Base-by-base conservation (phyloP, 768 basidiomycete species). In the Grammothele lineata region DNA sequence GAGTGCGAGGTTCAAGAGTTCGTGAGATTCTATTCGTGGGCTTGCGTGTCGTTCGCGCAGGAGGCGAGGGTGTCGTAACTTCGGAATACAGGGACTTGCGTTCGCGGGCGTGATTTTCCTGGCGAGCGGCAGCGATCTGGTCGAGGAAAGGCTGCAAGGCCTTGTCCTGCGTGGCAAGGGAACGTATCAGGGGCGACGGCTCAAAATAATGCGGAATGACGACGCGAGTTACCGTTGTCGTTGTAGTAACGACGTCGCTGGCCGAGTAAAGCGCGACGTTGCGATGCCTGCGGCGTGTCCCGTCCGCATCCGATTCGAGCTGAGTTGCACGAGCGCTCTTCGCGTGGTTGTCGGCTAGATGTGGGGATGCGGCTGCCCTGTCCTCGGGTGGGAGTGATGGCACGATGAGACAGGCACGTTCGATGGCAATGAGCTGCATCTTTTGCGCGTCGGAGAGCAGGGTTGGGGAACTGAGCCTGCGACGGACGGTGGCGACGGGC, bases 401-500 rank as follows among this genome's bases (percentile, higher is more conserved):
- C 27, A 30, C 14, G 27, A 14, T 7, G 27, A 30, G 27, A 30
- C 8, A 14, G 27, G 35, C 9, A 19, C 48, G 35, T 45, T 59
- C 54, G 3, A 57, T 40, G 17, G 40, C 34, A 33, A 23, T 52
- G 43, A 63, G 47, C 45, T 63, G 62, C 34, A 48, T 50, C 46
- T 60, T 61, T 52, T 63, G 62, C n/a, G 49, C 48, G 26, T 63
- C 59, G 53, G 39, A 61, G 35, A 63, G 53, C 27, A 59, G 43
- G 19, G 50, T 41, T 2, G 62, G 62, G 15, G 57, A 58, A 40
- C 59, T 61, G 39, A 57, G 34, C 15, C 54, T 46, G 26, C 55
- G 54, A 11, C 57, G 59, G 15, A 47, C 48, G 26, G 32, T 40
- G n/a, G 38, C 42, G 40, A 34, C 48, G 26, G 24, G 48, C 21